phyloP scores from a whole-genome alignment of 176 grass and related monocot genomes.

The Avena atlantica region DNA sequence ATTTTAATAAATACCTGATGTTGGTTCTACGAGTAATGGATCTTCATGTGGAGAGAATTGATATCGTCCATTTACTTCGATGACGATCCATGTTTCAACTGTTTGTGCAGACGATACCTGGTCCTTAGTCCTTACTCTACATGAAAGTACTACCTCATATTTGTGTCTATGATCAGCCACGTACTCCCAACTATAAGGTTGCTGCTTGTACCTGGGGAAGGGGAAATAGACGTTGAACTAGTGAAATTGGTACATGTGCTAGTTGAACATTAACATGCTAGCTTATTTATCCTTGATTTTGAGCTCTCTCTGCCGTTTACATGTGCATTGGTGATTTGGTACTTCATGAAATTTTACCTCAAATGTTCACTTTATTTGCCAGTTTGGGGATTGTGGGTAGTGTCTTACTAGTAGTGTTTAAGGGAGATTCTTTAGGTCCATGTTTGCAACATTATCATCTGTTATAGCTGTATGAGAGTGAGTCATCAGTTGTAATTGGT shows the following conservation, averaged over 20 bases:
- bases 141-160: slow-evolving; percentile 32
- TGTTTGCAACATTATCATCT: not conserved
- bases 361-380: not conserved
- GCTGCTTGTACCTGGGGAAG: not conserved
- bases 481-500: slow-evolving; percentile 9
- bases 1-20: not conserved
- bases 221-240: slow-evolving; percentile 14
- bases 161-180: slow-evolving; percentile 15
- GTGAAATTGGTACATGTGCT: not conserved
- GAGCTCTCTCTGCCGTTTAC: not conserved
- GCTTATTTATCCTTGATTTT: slow-evolving; percentile 1
- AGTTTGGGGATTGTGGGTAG: not conserved
- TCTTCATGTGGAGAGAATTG: not conserved
- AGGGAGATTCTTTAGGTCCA: not conserved
- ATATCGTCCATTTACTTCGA: not conserved
- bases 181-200: not conserved
- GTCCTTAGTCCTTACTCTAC: slow-evolving; percentile 27
- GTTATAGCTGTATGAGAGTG: slow-evolving; percentile 10
- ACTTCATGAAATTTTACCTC: slow-evolving; percentile 12
- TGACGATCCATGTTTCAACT: not conserved
- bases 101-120: not conserved
- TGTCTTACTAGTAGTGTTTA: slow-evolving; percentile 1
- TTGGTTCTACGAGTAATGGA: slow-evolving; percentile 3
- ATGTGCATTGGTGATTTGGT: not conserved
- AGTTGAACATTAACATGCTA: slow-evolving; percentile 13